Evolutionary conservation across 2,329 filamentous ascomycete genomes (phyloP), one percentile per base, ranked within the genome.

Genomic region (Colletotrichum higginsianum): DNA sequence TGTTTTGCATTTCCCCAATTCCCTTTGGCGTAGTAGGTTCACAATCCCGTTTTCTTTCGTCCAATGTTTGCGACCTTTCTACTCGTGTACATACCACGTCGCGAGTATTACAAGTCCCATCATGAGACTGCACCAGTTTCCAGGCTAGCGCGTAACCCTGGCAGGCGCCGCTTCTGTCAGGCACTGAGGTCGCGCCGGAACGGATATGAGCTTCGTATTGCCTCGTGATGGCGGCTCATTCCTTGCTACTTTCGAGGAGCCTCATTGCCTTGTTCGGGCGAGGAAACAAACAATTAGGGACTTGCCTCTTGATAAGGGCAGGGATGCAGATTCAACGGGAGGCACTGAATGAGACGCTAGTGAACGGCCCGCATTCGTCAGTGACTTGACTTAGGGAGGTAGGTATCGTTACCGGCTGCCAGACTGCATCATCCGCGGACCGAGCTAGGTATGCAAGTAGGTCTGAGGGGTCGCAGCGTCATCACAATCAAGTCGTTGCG

Each of bases 401-500:
- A 38, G 30, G 30, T 35, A 50, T 50, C 44, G 30, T 38, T 49
- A 49, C 15, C 58, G 2, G 26, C n/a, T 4, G 23, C 60, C 18
- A 26, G 9, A 16, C 30, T 18, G 46, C 46, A 12, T 18, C 30
- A 40, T 62, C 8, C n/a, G 44, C 60, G 3, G 53, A 15, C 35
- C 35, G n/a, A 26, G n/a, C 15, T 38, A 26, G n/a, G n/a, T 38
- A 40, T n/a, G 46, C 60, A 62, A 35, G 46, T 62, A 62, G 47
- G 46, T 62, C 35, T 52, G 11, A 7, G 15, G 55, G 21, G 55
- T 18, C 42, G 57, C 21, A 11, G 9, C 5, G 35, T 35, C 40
- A 57, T 18, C 42, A 56, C 21, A 53, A 58, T 23, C 15, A 42
- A n/a, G 21, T 49, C 4, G 13, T 26, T 38, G 35, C 26, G n/a